Evolutionary conservation across 345 rosid species (phyloP), one percentile per base, ranked within the genome.

Genomic region (Adansonia digitata): DNA sequence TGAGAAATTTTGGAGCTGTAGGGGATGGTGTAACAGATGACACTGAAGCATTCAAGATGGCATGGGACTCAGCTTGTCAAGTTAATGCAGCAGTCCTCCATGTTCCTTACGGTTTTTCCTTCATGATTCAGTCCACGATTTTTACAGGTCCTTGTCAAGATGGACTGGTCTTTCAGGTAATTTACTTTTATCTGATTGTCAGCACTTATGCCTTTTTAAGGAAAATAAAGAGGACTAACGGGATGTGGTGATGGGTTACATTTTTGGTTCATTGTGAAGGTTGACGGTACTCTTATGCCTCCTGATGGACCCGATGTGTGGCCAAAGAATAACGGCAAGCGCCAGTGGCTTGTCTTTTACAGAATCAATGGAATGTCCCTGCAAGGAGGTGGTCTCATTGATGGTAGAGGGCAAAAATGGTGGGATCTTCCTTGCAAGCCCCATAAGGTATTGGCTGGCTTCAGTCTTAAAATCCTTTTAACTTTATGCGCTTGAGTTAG

Each of bases 381-480:
- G 72, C 82, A 79, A 84, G 99, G 99, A 12, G 88, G 92, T n/a
- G 97, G 99, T 60, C 79, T 79, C 7, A 89, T 96, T 57, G 87
- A 96, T 71, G 98, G 97, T 65, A 85, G 89, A 81, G 99, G 99
- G 75, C 84, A 90, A 72, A 92, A 96, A 83, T 96, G 99, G 99
- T 96, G 99, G 99, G 89, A 96, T 83, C 98, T 96, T 77, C 98
- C 99, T 69, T 96, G 99, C 79, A 96, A 96, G 85, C 97, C 98
- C 51, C 99, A 96, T 88, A 87, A 84, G 89, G 98, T 94, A 63
- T 12, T 31, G 20, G 46, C 62, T 77, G 35, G 40, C 24, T 57
- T 40, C 77, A 53, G 10, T n/a, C 45, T 0, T 3, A 2, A 15
- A 62, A 42, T 40, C 43, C 11, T n/a, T 39, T 57, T 9, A 1